phyloP scores from a whole-genome alignment of 176 grass and related monocot species.

The Zizania latifolia region DNA sequence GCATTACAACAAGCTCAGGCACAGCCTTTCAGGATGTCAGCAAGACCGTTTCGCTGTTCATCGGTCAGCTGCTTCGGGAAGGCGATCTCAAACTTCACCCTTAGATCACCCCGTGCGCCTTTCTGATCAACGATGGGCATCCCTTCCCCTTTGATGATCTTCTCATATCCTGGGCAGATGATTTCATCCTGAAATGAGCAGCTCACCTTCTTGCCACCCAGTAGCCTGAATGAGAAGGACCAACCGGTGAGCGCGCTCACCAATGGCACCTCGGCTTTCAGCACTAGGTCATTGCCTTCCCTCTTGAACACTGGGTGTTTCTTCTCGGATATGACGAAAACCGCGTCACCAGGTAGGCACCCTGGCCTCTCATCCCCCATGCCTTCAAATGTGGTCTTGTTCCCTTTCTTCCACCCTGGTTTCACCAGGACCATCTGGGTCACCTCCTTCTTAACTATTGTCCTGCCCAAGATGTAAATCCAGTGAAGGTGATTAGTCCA shows the following conservation, averaged over 20 bases:
- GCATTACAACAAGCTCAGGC: conserved; percentile 28
- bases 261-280: conserved; percentile 85
- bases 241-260: conserved; percentile 78
- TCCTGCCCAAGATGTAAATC: conserved; percentile 34
- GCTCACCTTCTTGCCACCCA: conserved; percentile 65
- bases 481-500: neutral
- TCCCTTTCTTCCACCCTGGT: conserved; percentile 77
- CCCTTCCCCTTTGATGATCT: conserved; percentile 69
- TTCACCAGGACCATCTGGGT: conserved; percentile 55
- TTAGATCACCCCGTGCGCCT: conserved; percentile 55
- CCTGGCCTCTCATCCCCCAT: conserved; percentile 75
- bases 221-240: conserved; percentile 72
- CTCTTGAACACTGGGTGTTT: conserved; percentile 77
- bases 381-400: conserved; percentile 57
- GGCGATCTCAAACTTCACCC: conserved; percentile 61
- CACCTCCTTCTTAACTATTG: conserved; percentile 73
- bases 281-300: conserved; percentile 67
- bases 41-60: conserved; percentile 44
- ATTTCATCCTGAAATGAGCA: conserved; percentile 65
- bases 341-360: conserved; percentile 53
- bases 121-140: conserved; percentile 58
- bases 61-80: conserved; percentile 68
- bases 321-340: conserved; percentile 63
- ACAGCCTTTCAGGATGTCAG: conserved; percentile 53
- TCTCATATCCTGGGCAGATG: conserved; percentile 68